Base-by-base conservation (phyloP, 176 grass and related monocot genomes). In the Carex parvula region DNA sequence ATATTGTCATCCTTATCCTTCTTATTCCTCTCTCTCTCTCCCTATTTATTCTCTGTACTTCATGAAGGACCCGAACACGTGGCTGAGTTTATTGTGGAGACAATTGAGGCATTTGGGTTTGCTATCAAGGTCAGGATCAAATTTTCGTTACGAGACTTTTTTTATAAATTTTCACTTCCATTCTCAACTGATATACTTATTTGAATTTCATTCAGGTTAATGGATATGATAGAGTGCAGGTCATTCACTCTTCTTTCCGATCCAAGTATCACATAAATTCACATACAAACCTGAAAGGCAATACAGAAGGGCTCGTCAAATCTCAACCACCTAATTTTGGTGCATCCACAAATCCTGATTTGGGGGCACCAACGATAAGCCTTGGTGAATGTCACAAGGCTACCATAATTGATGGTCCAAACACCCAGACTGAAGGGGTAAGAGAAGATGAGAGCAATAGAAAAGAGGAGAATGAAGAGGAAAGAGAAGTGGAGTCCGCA, bases 191-290 rank as follows among this genome's bases (percentile, higher is more conserved):
- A 68, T 55, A 39, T 70, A 22, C 48, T 80, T 84, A 50, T 67
- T 32, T 90, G 67, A 79, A 87, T 85, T 62, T 78, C 17, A 11
- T 92, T 54, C 85, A 98, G 95, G 95, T 94, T 81, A 94, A 98
- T 88, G 88, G 89, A 26, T 98, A 90, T 85, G 91, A 98, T 84
- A 84, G 81, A 68, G n/a, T 93, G 46, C 87, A 83, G 60, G 73
- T 98, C 2, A 58, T 98, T 90, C 87, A 93, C 84, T 93, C 92
- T 15, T 86, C 90, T 60, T 89, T 94, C 84, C 86, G 87, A 80
- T 89, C 87, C 5, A 98, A 98, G 86, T 98, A 91, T 94, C 86
- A 92, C 88, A 88, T 98, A 84, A 90, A 81, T 60, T 70, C 82
- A 42, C 74, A 71, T 79, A 84, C 57, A 82, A 84, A 70, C 54